A percentile compares a stretch with the other conserved stretches of the same genome.
Conservation (phyloP, 1,139 yeast species). For the Suhomyces ambrosiae region DNA sequence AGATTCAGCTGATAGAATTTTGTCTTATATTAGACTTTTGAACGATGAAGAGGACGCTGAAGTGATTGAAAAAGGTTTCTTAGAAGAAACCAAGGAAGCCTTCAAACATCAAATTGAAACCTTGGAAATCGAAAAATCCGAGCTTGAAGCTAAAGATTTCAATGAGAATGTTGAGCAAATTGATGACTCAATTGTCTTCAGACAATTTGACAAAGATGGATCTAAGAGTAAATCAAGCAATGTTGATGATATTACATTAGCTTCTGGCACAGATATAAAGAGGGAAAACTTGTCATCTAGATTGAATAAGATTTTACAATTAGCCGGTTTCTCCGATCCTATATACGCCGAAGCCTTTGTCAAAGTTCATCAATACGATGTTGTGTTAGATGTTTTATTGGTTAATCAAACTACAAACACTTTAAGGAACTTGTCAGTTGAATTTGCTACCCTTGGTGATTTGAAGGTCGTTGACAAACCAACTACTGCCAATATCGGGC, state of each 20-base stretch:
- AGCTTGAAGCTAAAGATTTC: conserved; percentile 58
- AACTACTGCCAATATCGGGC: conserved; percentile 88
- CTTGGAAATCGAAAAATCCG: conserved; percentile 59
- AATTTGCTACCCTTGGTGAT: conserved; percentile 96
- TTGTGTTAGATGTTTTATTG: conserved; percentile 86
- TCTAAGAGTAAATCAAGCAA: conserved; percentile 30
- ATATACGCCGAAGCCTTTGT: conserved; percentile 97
- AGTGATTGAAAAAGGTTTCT: conserved; percentile 68
- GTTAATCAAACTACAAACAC: conserved; percentile 95
- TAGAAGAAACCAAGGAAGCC: conserved; percentile 86
- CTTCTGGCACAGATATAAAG: conserved; percentile 47
- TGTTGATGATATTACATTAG: conserved; percentile 55
- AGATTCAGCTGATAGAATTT: conserved; percentile 90
- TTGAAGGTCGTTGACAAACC: conserved; percentile 94
- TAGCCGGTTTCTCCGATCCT: conserved; percentile 97
- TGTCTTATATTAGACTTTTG: conserved; percentile 77
- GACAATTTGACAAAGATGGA: conserved; percentile 68
- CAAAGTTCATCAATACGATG: conserved; percentile 94
- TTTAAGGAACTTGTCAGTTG: conserved; percentile 87
- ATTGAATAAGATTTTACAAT: conserved; percentile 83
- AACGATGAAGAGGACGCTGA: conserved; percentile 60
- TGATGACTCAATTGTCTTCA: conserved; percentile 79
- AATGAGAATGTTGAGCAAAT: conserved; percentile 76
- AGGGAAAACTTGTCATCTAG: conserved; percentile 71
- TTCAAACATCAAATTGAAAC: conserved; percentile 64